Conservation (phyloP, 1,139 yeast species). For the Sugiyamaella japonica region DNA sequence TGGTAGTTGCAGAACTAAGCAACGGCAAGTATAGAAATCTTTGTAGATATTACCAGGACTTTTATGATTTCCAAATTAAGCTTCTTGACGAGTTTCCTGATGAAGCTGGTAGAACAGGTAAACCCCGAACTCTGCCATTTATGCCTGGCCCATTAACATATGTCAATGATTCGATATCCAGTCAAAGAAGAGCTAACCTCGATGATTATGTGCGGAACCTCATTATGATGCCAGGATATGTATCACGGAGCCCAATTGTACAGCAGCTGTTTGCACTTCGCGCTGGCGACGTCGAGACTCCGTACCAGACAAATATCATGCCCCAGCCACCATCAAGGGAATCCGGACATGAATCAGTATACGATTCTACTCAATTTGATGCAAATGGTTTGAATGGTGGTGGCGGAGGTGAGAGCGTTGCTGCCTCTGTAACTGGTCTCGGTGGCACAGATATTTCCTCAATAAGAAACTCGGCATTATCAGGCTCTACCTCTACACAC, state of each 20-base stretch:
- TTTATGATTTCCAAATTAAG: slow-evolving; percentile 88
- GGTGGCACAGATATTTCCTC: background rate
- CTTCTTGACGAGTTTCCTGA: slow-evolving; percentile 82
- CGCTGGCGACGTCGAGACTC: slow-evolving; percentile 58
- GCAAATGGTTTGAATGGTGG: slow-evolving; percentile 10
- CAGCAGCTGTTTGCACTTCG: slow-evolving; percentile 67
- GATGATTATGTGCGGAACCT: slow-evolving; percentile 79
- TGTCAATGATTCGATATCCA: slow-evolving; percentile 85
- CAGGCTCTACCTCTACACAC: background rate
- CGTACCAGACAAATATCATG: slow-evolving; percentile 45
- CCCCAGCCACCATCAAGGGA: slow-evolving; percentile 41
- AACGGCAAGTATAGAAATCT: slow-evolving; percentile 70
- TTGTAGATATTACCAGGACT: slow-evolving; percentile 92
- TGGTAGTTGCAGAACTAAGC: slow-evolving; percentile 66
- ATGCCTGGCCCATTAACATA: slow-evolving; percentile 96
- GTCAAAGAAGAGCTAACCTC: slow-evolving; percentile 79
- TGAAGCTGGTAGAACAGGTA: slow-evolving; percentile 88
- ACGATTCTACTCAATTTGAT: slow-evolving; percentile 11
- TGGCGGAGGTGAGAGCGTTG: background rate
- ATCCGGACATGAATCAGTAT: slow-evolving; percentile 12
- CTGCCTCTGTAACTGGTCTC: background rate
- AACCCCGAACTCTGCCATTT: slow-evolving; percentile 78
- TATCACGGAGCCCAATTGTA: slow-evolving; percentile 66
- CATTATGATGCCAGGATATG: slow-evolving; percentile 72
- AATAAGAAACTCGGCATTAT: background rate